Percentiles rank a stretch among this genome's conserved stretches.
Evolutionary conservation across 495 filamentous ascomycete genomes (phyloP).

Genomic region (Penicillium tannophilum): DNA sequence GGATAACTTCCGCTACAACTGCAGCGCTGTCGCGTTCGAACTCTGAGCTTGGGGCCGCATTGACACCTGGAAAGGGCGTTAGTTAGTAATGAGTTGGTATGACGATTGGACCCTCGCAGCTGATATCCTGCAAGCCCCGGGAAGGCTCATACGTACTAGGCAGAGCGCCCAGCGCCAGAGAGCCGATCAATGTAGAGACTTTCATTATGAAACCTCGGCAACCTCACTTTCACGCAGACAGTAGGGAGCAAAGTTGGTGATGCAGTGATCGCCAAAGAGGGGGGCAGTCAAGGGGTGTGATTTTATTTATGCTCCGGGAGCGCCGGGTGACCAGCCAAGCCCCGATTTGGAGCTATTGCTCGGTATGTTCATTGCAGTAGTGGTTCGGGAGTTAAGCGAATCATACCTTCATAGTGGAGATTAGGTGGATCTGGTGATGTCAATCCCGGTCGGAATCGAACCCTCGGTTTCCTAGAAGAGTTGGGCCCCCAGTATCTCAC

Average conservation of each 20-base stretch:
- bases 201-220: constrained; percentile 26
- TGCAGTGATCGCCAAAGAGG: constrained; percentile 10
- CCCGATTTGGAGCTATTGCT: constrained; percentile 8
- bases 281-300: constrained; percentile 13
- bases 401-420: constrained; percentile 18
- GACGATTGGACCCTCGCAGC: neutral
- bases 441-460: constrained; percentile 11
- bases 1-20: constrained; percentile 15
- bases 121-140: neutral
- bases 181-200: constrained; percentile 20
- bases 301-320: constrained; percentile 29
- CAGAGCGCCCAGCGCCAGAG: constrained; percentile 32
- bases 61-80: constrained; percentile 15
- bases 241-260: neutral
- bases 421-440: constrained; percentile 24
- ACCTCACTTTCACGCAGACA: neutral
- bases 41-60: constrained; percentile 16
- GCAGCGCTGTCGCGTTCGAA: constrained; percentile 12
- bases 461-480: neutral
- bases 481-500: neutral
- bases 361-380: constrained; percentile 16
- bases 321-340: constrained; percentile 31
- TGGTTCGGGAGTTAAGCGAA: constrained; percentile 17
- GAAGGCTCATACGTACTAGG: constrained; percentile 28
- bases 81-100: neutral